Percentiles rank a stretch among this genome's conserved stretches.
phyloP scores from a whole-genome alignment of 192 early-diverging fungal genomes.

The Rhizoclosmatium sp. region DNA sequence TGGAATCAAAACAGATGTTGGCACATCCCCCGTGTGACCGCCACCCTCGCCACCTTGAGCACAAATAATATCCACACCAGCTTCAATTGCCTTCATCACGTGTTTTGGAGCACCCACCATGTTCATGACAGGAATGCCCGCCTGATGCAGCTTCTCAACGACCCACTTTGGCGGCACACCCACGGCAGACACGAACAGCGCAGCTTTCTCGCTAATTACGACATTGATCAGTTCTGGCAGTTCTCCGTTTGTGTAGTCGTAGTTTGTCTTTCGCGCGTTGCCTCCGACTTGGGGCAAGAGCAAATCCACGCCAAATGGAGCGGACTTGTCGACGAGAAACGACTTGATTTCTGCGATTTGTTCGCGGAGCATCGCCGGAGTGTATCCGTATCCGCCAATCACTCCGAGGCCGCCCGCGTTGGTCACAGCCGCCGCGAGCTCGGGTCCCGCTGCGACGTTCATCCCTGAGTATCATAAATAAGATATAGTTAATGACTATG shows the following conservation, averaged over 20 bases:
- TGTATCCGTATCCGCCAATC: slow-evolving; percentile 48
- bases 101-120: slow-evolving; percentile 61
- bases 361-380: slow-evolving; percentile 44
- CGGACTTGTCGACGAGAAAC: slow-evolving; percentile 41
- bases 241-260: slow-evolving; percentile 58
- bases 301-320: slow-evolving; percentile 56
- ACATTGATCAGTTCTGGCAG: slow-evolving; percentile 59
- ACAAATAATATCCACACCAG: slow-evolving; percentile 57
- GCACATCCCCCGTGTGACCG: slow-evolving; percentile 54
- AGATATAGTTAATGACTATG: neutral
- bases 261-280: slow-evolving; percentile 56
- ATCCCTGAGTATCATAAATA: neutral
- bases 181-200: slow-evolving; percentile 56
- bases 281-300: slow-evolving; percentile 58
- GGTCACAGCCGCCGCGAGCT: slow-evolving; percentile 51
- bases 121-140: slow-evolving; percentile 55
- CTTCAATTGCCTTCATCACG: slow-evolving; percentile 49
- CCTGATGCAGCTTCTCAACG: slow-evolving; percentile 57
- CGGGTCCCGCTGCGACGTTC: slow-evolving; percentile 50
- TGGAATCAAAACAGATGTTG: slow-evolving; percentile 53
- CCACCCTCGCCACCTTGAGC: slow-evolving; percentile 59
- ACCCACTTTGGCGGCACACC: slow-evolving; percentile 57
- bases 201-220: slow-evolving; percentile 48
- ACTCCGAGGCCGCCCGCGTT: slow-evolving; percentile 59
- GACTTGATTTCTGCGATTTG: slow-evolving; percentile 32